Conservation (phyloP, 2,329 filamentous ascomycete genomes). For the Didymella arachidicola region DNA sequence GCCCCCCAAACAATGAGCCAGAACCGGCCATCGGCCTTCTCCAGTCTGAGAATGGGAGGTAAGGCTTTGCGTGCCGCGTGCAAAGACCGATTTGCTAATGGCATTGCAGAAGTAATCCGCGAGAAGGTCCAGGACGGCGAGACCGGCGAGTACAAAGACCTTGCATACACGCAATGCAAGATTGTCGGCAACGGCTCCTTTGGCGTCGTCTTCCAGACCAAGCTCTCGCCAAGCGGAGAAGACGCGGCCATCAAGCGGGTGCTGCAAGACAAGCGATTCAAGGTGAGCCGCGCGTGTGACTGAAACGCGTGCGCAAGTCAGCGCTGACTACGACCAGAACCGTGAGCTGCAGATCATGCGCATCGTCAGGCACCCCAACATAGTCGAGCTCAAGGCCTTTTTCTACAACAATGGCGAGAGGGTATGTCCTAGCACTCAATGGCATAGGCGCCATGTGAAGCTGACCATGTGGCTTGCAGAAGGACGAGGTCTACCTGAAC, state of each 20-base stretch:
- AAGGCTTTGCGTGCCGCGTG: constrained; percentile 55
- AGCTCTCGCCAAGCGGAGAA: constrained; percentile 95
- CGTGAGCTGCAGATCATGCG: constrained; percentile 99
- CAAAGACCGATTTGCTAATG: constrained; percentile 45
- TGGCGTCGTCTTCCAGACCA: constrained; percentile 98
- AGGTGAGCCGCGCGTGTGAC: constrained; percentile 66
- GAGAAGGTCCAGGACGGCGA: constrained; percentile 99
- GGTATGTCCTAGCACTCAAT: constrained; percentile 63
- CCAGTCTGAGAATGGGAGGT: constrained; percentile 95
- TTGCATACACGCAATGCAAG: constrained; percentile 99
- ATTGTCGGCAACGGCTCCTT: constrained; percentile 99
- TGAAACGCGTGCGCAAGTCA: constrained; percentile 12
- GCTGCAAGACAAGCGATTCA: constrained; percentile 99
- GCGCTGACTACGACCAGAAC: constrained; percentile 69
- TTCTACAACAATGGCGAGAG: constrained; percentile 99
- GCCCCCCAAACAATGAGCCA: constrained; percentile 74
- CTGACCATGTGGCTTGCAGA: constrained; percentile 50
- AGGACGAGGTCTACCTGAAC: constrained; percentile 99
- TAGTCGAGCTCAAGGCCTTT: constrained; percentile 98
- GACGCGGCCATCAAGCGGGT: constrained; percentile 99
- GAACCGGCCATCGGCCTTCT: constrained; percentile 89
- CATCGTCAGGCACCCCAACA: constrained; percentile 98
- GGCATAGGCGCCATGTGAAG: constrained; percentile 28
- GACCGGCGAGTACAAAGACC: constrained; percentile 93
- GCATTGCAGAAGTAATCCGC: constrained; percentile 84